These are phyloP conservation scores for Gossypium davidsonii DNA, from an alignment of 441 rosid species.

Conservation along the genomic window DNA sequence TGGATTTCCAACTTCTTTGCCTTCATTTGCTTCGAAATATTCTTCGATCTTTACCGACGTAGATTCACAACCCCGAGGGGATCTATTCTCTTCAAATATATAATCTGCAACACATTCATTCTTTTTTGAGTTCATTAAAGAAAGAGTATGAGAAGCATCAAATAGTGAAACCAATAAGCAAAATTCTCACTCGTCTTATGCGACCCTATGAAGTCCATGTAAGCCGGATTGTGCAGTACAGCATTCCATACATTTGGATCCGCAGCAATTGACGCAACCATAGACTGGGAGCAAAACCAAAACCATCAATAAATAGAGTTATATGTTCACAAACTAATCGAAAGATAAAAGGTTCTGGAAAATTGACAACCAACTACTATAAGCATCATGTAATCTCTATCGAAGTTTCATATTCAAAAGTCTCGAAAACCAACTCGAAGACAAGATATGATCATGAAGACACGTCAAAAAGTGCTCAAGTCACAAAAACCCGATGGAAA, in stretches of 20 bases:
- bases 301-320: not conserved
- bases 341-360: not conserved
- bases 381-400: too few relatives aligned
- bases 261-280: slow-evolving; percentile 60
- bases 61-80: slow-evolving; percentile 13
- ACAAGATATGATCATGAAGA: not conserved
- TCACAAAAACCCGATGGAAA: not conserved
- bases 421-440: not conserved
- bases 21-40: not conserved
- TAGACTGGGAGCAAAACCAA: slow-evolving; percentile 34
- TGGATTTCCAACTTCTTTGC: not conserved
- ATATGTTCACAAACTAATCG: not conserved
- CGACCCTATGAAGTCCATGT: slow-evolving; percentile 31
- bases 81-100: slow-evolving; percentile 12
- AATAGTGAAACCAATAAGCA: not conserved
- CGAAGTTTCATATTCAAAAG: not conserved
- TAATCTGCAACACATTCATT: slow-evolving; percentile 18
- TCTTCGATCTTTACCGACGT: slow-evolving; percentile 16
- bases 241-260: slow-evolving; percentile 54
- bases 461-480: not conserved
- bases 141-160: not conserved
- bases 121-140: not conserved
- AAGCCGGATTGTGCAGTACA: slow-evolving; percentile 28
- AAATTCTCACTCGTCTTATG: slow-evolving; percentile 31
- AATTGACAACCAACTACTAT: too few relatives aligned